phyloP scores from a whole-genome alignment of 179 eudicot genomes.

The Carnegiea gigantea region DNA sequence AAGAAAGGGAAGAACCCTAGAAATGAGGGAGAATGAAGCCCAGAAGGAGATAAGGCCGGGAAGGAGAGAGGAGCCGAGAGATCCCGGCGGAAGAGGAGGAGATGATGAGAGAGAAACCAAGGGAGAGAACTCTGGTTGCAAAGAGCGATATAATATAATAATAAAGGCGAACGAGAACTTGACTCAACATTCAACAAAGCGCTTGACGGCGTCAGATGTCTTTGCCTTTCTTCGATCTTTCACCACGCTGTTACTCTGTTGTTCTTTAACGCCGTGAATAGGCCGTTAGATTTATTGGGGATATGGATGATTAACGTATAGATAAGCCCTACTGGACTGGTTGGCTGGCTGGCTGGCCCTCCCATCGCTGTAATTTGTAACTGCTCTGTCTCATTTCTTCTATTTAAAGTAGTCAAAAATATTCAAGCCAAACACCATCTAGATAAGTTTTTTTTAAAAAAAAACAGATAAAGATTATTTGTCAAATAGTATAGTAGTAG shows the following conservation, averaged over 20 bases:
- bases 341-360: too few species aligned
- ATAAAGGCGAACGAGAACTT: not conserved
- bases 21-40: not conserved
- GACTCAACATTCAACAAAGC: too few species aligned
- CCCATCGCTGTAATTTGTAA: not conserved
- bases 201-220: not conserved
- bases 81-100: constrained; percentile 19
- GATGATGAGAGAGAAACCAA: not conserved
- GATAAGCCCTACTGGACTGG: too few species aligned
- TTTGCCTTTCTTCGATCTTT: not conserved
- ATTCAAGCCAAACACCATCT: too few species aligned
- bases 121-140: not conserved
- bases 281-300: not conserved
- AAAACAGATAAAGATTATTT: too few species aligned
- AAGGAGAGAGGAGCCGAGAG: not conserved
- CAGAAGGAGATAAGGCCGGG: not conserved
- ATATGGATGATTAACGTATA: too few species aligned
- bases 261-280: not conserved
- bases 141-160: too few species aligned
- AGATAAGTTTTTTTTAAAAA: too few species aligned
- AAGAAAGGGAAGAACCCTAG: constrained; percentile 6
- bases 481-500: too few species aligned
- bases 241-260: not conserved
- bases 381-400: not conserved
- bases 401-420: too few species aligned